Evolutionary conservation across 352 stramenopile species (phyloP), one percentile per base, ranked within the genome.

Genomic region (Phytophthora aleatoria): DNA sequence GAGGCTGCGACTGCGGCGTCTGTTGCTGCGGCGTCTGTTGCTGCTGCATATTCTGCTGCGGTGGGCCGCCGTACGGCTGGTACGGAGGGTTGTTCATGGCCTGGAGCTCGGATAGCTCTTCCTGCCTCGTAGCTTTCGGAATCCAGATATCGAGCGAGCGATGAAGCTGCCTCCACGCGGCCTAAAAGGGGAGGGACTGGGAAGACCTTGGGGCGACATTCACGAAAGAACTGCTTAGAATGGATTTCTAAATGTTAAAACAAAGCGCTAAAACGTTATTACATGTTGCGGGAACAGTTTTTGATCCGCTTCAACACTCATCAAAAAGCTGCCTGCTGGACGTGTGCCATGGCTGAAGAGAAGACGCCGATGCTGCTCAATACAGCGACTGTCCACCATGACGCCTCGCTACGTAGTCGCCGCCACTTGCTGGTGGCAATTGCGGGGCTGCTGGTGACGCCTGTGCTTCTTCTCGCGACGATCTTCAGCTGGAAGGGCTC

Each of bases 1-100:
- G n/a, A n/a, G n/a, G n/a, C n/a, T n/a, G n/a, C n/a, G n/a, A n/a
- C n/a, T n/a, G n/a, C 11, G 35, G 58, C 45, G 66, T 69, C n/a
- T 80, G 64, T 47, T 73, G 63, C 49, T 68, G 70, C 11, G 35
- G 58, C 45, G 66, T 69, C n/a, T 80, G 64, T 47, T 73, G 63
- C 49, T 68, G 70, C 20, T 48, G 67, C 47, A 63, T 73, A 45
- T 80, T 73, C 52, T 73, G 68, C 57, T 64, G 77, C 26, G 59
- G 50, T 26, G 65, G 71, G 26, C 60, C 77, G 52, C 81, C 83
- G 67, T 84, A 90, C 61, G 76, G 71, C 53, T 87, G 76, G 58
- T 81, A 87, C 50, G 77, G 77, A 69, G 76, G 65, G 47, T 74
- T 74, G 51, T 74, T 77, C 69, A 77, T 77, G 56, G 45, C 61